Base-by-base conservation (phyloP, 2,329 filamentous ascomycete species). In the Plectosphaerella plurivora region DNA sequence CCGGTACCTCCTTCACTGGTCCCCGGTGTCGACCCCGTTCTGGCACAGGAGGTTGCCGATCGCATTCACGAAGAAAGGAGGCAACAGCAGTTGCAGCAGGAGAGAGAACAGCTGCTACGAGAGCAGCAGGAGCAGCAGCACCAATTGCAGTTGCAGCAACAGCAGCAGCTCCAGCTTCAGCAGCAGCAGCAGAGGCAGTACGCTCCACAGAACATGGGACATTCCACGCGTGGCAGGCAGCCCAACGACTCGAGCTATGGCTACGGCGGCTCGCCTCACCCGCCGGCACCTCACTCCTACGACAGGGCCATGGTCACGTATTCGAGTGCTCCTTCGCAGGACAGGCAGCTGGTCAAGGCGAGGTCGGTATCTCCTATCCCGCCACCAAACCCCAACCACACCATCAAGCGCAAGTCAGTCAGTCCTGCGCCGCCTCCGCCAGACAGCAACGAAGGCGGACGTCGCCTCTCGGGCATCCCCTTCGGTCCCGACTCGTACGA, bases 401-500 rank as follows among this genome's bases (percentile, higher is more conserved):
- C 78, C 35, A 83, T 84, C 55, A 77, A 73, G 54, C 82, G 88
- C 50, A 92, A 92, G 66, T 91, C 88, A 1, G 81, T 91, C 33
- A 91, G 87, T 60, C 87, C 88, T 3, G 80, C 81, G 2, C 87
- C 88, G 56, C 78, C 65, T 20, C 74, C 65, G 37, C 66, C 70
- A 50, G 48, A 50, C 8, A 37, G 39, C n/a, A 22, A 37, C 11
- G 22, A 25, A 22, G 75, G 71, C 46, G 66, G 72, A 46, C 75
- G 81, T 53, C 72, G 79, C 48, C 61, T 81, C 5, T 87, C 86
- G 2, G 79, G 78, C 15, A 69, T 88, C 4, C 88, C 88, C 0
- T 93, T 90, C 60, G 82, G 84, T 0, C 89, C 89, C 0, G 89
- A 92, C 63, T 86, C 83, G 35, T 92, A 90, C 63, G 84, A 91